Conservation (phyloP, 257 asterid genomes). For the Solanum rostratum region DNA sequence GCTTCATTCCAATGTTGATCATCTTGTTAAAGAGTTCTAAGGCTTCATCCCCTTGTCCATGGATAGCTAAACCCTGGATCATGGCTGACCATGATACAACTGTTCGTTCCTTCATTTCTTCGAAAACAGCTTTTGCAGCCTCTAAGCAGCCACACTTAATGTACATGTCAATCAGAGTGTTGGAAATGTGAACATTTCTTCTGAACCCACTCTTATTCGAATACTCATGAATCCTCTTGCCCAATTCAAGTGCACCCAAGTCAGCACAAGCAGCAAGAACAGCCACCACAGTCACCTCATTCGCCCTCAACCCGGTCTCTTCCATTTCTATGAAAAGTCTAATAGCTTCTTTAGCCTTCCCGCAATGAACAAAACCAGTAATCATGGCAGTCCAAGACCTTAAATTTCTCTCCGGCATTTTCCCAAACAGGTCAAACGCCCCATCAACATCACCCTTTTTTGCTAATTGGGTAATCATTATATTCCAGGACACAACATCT, state of each 20-base stretch:
- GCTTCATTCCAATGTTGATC: slow-evolving; percentile 38
- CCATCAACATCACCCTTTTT: slow-evolving; percentile 36
- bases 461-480: slow-evolving; percentile 45
- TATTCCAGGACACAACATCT: slow-evolving; percentile 63
- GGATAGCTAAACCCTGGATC: slow-evolving; percentile 64
- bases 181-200: slow-evolving; percentile 30
- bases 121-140: slow-evolving; percentile 36
- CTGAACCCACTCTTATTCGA: slow-evolving; percentile 24
- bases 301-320: slow-evolving; percentile 28
- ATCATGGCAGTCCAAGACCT: slow-evolving; percentile 72
- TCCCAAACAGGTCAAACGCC: slow-evolving; percentile 32
- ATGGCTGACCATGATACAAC: slow-evolving; percentile 64
- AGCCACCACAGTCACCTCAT: slow-evolving; percentile 59
- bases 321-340: slow-evolving; percentile 39
- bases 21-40: slow-evolving; percentile 37
- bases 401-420: slow-evolving; percentile 49
- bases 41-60: slow-evolving; percentile 46
- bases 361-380: slow-evolving; percentile 50
- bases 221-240: slow-evolving; percentile 39
- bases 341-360: slow-evolving; percentile 46
- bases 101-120: slow-evolving; percentile 32
- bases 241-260: slow-evolving; percentile 51
- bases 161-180: slow-evolving; percentile 58
- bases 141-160: slow-evolving; percentile 52
- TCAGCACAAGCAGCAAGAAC: slow-evolving; percentile 62